Evolutionary conservation across 345 rosid species (phyloP).

Genomic region (Camelina neglecta): DNA sequence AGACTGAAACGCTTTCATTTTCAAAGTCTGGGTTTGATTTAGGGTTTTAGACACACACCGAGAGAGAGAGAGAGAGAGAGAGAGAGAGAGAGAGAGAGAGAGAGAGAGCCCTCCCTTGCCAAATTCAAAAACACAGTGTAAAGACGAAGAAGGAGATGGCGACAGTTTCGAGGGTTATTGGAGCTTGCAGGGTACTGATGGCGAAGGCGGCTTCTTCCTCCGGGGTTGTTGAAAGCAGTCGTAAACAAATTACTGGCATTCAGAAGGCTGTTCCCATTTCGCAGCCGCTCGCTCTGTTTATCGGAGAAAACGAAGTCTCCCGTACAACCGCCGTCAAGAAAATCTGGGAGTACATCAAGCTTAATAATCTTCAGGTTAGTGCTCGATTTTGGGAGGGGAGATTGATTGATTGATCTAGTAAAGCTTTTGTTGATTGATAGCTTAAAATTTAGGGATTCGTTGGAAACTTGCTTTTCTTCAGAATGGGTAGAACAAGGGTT

Average conservation of each 20-base stretch:
- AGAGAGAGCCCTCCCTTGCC: not conserved
- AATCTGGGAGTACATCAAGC: conserved; percentile 58
- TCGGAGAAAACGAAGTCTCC: conserved; percentile 54
- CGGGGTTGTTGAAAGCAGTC: not conserved
- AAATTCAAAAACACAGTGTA: conserved; percentile 2
- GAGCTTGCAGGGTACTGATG: conserved; percentile 37
- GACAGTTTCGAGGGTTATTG: conserved; percentile 38
- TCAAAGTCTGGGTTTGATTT: conserved; percentile 20
- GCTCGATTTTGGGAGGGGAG: not conserved
- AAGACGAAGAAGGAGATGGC: conserved; percentile 22
- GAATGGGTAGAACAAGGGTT: not conserved
- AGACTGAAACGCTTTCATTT: not conserved
- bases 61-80: no score
- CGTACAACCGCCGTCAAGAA: conserved; percentile 53
- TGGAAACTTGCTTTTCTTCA: no score
- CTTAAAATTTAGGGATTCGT: not conserved
- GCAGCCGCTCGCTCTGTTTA: conserved; percentile 45
- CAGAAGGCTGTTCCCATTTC: conserved; percentile 34
- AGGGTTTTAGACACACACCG: conserved; percentile 27
- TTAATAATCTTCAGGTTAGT: conserved; percentile 53
- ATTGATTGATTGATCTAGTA: conserved; percentile 1
- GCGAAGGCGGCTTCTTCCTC: conserved; percentile 36
- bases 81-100: no score
- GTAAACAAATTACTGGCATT: conserved; percentile 19
- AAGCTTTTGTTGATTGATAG: conserved; percentile 10